Evolutionary conservation across 106 monocot species (phyloP), one percentile per base, ranked within the genome.

Genomic region (Dioscorea dumetorum): DNA sequence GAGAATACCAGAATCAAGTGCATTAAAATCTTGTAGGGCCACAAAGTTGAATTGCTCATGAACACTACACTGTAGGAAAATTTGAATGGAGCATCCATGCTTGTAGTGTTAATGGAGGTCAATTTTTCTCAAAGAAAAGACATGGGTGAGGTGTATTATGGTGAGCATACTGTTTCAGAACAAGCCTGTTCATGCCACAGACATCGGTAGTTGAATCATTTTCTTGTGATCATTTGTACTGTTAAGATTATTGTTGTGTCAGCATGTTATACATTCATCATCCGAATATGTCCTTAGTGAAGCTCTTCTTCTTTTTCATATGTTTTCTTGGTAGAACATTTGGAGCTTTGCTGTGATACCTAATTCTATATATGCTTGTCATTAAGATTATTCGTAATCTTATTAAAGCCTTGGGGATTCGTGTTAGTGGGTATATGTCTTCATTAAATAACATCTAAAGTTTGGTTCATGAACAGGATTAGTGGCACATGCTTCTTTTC

Each of bases 401-500:
- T 41, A 41, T 10, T 0, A 41, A 5, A 10, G 9, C 10, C 41
- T 8, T 41, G 2, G 41, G 41, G 41, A 41, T 41, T 41, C 6
- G 41, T 10, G 41, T 41, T 41, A 41, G 41, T 41, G 41, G 3
- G 41, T 10, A 10, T 10, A 41, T 41, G 6, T 56, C 54, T 19
- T 56, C 19, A 18, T 56, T 56, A 19, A 56, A 56, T 56, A 56
- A 56, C 54, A 56, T 15, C 19, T 56, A 16, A 14, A 35, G 35
- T 7, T 18, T 58, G 20, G 28, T 8, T 11, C 22, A 20, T 61
- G n/a, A 59, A 22, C 48, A 50, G 58, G 59, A 48, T 18, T 41
- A 2, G 16, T 69, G 53, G 68, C 76, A 69, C 76, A 76, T 76
- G 76, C 62, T 62, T 48, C 34, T 18, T 62, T 68, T 22, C 32